Evolutionary conservation across 306 rosid species (phyloP).

Genomic region (Casuarina equisetifolia): DNA sequence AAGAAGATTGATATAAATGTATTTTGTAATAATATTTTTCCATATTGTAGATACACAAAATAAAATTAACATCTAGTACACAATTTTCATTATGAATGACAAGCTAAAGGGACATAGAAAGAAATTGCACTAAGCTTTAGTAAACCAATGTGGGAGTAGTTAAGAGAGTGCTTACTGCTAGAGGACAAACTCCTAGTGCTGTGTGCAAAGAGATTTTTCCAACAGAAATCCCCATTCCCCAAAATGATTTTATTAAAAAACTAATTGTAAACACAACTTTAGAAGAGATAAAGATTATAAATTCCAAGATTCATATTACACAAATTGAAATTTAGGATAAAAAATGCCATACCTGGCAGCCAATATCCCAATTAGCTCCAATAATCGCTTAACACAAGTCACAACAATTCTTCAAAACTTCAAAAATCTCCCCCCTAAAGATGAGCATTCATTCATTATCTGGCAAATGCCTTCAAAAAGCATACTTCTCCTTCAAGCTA

Average conservation of each 20-base stretch:
- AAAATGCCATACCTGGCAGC: constrained; percentile 68
- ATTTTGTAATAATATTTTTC: background rate
- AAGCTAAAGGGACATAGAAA: background rate
- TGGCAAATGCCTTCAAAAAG: background rate
- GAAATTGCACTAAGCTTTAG: background rate
- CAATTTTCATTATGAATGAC: background rate
- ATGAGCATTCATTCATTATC: constrained; percentile 30
- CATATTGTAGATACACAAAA: background rate
- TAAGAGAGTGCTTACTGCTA: constrained; percentile 58
- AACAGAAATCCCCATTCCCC: constrained; percentile 99
- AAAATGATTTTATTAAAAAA: constrained; percentile 17
- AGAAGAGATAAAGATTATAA: constrained; percentile 4
- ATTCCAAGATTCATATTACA: constrained; percentile 5
- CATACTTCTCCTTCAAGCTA: constrained; percentile 90
- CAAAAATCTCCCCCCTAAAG: constrained; percentile 87
- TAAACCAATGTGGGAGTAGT: background rate
- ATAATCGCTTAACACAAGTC: constrained; percentile 93
- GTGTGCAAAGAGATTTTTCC: constrained; percentile 95
- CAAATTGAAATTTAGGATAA: constrained; percentile 3
- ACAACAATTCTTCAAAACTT: constrained; percentile 88
- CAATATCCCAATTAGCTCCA: constrained; percentile 95
- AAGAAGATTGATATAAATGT: background rate
- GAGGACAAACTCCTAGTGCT: constrained; percentile 91
- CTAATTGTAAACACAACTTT: background rate
- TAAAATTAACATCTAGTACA: background rate